Percentiles rank a stretch among this genome's conserved stretches.
phyloP scores from a whole-genome alignment of 345 rosid species.

The Brassica carinata region DNA sequence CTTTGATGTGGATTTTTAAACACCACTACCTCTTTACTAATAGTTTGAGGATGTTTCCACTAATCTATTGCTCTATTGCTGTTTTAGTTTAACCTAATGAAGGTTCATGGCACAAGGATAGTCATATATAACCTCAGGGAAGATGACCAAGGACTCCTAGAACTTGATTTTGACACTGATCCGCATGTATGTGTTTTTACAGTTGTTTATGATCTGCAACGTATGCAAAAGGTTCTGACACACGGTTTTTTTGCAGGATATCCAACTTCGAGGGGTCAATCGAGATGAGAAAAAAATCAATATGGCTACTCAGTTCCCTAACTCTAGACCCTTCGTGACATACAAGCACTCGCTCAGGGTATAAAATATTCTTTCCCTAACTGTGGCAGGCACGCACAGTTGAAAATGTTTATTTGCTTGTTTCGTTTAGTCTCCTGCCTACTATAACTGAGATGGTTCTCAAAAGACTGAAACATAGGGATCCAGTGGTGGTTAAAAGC shows the following conservation, averaged over 20 bases:
- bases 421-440: not conserved
- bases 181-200: constrained; percentile 49
- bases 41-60: not conserved
- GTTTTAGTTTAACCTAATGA: constrained; percentile 71
- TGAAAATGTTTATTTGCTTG: not conserved
- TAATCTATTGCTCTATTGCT: constrained; percentile 12
- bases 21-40: not conserved
- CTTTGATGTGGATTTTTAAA: too few relatives aligned
- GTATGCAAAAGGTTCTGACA: not conserved
- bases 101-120: constrained; percentile 77
- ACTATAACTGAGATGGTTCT: too few relatives aligned
- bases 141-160: constrained; percentile 80
- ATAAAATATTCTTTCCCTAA: constrained; percentile 18
- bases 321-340: constrained; percentile 86
- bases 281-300: constrained; percentile 84
- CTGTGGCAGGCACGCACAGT: not conserved
- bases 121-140: constrained; percentile 95
- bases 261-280: constrained; percentile 93
- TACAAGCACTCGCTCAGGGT: constrained; percentile 94
- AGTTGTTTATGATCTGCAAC: not conserved
- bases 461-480: too few relatives aligned
- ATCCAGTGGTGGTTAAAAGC: too few relatives aligned
- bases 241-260: constrained; percentile 63
- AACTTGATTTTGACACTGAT: constrained; percentile 86
- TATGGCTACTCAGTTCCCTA: constrained; percentile 76